A percentile compares a stretch with the other conserved stretches of the same genome.
phyloP scores from a whole-genome alignment of 1,139 yeast genomes.

The Pichia sp. region DNA sequence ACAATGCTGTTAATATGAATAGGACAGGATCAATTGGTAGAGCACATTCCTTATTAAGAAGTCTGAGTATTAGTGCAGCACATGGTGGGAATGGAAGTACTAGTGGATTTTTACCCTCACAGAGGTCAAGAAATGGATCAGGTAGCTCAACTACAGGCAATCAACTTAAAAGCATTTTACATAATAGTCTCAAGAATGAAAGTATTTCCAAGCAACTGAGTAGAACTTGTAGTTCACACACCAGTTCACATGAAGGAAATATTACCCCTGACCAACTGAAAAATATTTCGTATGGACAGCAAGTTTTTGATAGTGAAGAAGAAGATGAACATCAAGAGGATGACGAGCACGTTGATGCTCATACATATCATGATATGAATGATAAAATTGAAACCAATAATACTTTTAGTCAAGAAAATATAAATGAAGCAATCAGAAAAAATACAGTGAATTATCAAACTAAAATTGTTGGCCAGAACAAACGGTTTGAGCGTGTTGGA shows the following conservation, averaged over 20 bases:
- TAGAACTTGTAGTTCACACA: not conserved
- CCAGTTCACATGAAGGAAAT: slow-evolving; percentile 2
- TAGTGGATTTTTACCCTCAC: not conserved
- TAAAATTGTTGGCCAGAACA: not conserved
- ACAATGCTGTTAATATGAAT: not conserved
- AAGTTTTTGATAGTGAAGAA: slow-evolving; percentile 50
- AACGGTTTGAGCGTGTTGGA: not conserved
- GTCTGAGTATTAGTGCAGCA: slow-evolving; percentile 8
- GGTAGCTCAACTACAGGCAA: slow-evolving; percentile 9
- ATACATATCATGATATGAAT: not conserved
- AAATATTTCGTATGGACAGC: slow-evolving; percentile 37
- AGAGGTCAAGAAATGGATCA: slow-evolving; percentile 13
- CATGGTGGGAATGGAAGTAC: not conserved
- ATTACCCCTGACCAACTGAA: slow-evolving; percentile 21
- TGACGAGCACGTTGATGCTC: slow-evolving; percentile 1
- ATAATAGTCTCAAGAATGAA: slow-evolving; percentile 8
- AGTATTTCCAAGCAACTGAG: not conserved
- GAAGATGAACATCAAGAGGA: slow-evolving; percentile 21
- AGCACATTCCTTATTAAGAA: slow-evolving; percentile 10
- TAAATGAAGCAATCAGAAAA: not conserved
- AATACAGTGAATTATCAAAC: not conserved
- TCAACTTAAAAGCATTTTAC: slow-evolving; percentile 8
- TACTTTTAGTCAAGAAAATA: not conserved
- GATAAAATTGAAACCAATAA: not conserved
- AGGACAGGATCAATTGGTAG: slow-evolving; percentile 6